phyloP scores from a whole-genome alignment of 345 rosid species.

The Corchorus capsularis region DNA sequence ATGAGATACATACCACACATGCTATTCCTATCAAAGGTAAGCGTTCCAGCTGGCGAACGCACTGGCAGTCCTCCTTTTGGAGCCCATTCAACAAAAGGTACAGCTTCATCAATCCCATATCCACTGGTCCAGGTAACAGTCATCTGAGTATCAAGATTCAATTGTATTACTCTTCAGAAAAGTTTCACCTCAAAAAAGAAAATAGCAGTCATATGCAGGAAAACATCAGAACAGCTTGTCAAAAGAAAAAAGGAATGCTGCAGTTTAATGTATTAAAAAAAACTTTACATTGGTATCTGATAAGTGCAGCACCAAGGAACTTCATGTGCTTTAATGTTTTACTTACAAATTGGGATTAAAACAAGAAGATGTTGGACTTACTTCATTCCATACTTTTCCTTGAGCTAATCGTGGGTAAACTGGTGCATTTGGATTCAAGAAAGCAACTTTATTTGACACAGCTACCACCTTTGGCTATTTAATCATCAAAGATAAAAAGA shows the following conservation, averaged over 20 bases:
- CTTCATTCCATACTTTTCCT: constrained; percentile 74
- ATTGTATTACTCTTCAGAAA: constrained; percentile 9
- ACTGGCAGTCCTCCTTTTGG: constrained; percentile 39
- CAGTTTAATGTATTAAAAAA: not conserved
- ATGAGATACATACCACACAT: constrained; percentile 57
- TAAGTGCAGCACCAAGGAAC: not conserved
- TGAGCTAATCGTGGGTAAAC: constrained; percentile 72
- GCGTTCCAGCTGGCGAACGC: constrained; percentile 64
- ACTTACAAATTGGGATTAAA: not conserved
- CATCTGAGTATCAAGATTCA: constrained; percentile 46
- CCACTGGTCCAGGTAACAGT: constrained; percentile 86
- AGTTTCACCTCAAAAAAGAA: not conserved
- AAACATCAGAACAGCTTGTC: not conserved
- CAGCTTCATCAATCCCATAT: constrained; percentile 53
- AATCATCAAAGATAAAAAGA: not conserved
- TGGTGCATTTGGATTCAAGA: constrained; percentile 66
- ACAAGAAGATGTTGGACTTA: constrained; percentile 30
- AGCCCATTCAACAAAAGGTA: constrained; percentile 74
- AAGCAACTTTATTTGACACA: constrained; percentile 56
- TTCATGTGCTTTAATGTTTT: not conserved
- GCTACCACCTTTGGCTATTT: constrained; percentile 70
- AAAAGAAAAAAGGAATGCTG: not conserved
- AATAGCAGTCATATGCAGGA: not conserved
- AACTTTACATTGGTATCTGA: not conserved
- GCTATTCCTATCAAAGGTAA: constrained; percentile 49